Percentiles rank a stretch among this genome's conserved stretches.
Conservation (phyloP, 805 yeast species). For the Geotrichum ghanense region DNA sequence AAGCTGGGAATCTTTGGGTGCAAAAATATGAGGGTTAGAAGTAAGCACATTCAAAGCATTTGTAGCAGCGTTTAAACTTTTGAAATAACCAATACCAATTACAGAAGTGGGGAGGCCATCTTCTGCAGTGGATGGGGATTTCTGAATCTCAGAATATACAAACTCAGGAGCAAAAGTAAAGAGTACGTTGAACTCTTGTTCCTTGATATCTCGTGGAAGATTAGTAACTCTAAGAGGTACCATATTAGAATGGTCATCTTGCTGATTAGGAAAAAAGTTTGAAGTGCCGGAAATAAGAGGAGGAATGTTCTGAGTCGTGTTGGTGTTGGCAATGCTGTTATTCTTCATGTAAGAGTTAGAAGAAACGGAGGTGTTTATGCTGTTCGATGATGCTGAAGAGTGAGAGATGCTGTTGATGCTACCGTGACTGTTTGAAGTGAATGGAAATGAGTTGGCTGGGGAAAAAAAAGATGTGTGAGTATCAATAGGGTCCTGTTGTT, state of each 20-base stretch:
- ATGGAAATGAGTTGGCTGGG: not conserved
- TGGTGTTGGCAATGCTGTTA: not conserved
- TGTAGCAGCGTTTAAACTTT: constrained; percentile 19
- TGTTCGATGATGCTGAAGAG: not conserved
- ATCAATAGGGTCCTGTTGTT: not conserved
- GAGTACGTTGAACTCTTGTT: constrained; percentile 27
- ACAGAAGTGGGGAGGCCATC: constrained; percentile 18
- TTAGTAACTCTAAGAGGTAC: constrained; percentile 18
- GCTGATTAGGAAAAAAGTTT: not conserved
- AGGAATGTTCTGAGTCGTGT: not conserved
- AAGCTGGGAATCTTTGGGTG: constrained; percentile 5
- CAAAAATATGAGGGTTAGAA: constrained; percentile 20
- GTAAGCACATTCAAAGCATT: constrained; percentile 21
- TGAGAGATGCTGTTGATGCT: constrained; percentile 1
- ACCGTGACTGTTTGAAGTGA: not conserved
- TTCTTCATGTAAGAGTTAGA: not conserved
- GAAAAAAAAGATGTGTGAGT: not conserved
- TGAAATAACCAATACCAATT: constrained; percentile 22
- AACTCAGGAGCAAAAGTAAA: constrained; percentile 31
- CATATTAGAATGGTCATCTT: not conserved
- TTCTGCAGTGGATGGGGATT: constrained; percentile 13
- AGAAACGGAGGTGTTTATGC: not conserved
- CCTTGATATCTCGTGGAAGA: constrained; percentile 27
- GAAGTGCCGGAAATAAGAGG: not conserved
- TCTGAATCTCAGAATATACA: constrained; percentile 22